Evolutionary conservation across 495 filamentous ascomycete genomes (phyloP).

Genomic region (Cenococcum geophilum): DNA sequence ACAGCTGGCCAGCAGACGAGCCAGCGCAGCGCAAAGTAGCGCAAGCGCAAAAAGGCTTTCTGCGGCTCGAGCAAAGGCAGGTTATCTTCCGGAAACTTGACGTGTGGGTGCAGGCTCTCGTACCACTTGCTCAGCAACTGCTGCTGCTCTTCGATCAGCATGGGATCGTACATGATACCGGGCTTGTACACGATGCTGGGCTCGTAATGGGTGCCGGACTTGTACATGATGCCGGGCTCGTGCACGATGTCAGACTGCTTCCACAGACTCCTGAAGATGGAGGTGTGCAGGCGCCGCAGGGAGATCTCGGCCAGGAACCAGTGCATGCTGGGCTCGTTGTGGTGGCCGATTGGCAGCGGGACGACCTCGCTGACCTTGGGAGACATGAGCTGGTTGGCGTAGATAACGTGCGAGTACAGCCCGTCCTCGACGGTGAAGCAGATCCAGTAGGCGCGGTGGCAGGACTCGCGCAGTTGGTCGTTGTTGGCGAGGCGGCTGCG

Average conservation of each 20-base stretch:
- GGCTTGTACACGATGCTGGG: neutral
- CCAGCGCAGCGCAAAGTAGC: neutral
- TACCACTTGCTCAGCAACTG: neutral
- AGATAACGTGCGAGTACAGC: neutral
- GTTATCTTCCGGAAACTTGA: neutral
- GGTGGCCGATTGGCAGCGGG: neutral
- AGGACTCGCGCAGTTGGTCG: neutral
- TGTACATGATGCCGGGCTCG: neutral
- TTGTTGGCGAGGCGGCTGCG: neutral
- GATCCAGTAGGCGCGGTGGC: constrained; percentile 4
- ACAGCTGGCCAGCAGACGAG: neutral
- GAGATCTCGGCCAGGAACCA: neutral
- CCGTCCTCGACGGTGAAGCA: neutral
- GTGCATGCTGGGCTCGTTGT: neutral
- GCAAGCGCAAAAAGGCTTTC: constrained; percentile 1
- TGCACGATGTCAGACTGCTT: neutral
- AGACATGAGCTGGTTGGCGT: neutral
- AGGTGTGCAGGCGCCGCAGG: neutral
- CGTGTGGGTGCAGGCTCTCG: neutral
- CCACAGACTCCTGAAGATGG: neutral
- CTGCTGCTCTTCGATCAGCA: neutral
- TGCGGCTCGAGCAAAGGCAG: neutral
- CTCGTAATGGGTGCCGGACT: neutral
- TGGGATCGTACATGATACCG: too few relatives aligned
- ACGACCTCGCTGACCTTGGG: neutral